Base-by-base conservation (phyloP, 164 flowering plant genomes). In the Santalum album region DNA sequence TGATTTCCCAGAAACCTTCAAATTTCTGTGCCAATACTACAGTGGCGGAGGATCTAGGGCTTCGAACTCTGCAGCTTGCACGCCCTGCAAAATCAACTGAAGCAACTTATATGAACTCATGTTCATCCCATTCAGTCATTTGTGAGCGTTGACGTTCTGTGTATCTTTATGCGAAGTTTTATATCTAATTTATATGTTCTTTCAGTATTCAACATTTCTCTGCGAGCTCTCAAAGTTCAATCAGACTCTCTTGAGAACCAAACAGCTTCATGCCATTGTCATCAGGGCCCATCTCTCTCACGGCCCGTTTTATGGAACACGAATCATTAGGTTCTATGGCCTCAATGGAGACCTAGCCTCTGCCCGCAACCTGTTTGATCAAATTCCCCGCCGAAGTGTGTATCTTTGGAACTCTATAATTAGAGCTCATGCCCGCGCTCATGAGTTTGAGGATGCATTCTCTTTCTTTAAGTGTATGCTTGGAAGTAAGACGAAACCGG, bases 371-470 rank as follows among this genome's bases (percentile, higher is more conserved):
- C 25, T 87, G 80, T 90, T 87, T 58, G 86, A 86, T 20, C 40
- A 54, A 76, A 75, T 56, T 69, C 75, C 83, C 44, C 46, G 67
- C 6, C 45, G 71, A 69, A 85, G 74, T 38, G 75, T 82, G 21
- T 90, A 64, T 56, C 84, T 86, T 5, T 90, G 98, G 96, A 90
- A 87, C 58, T 75, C 97, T 52, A 81, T 84, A 5, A 90, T 90
- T 34, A 76, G 97, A 46, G 88, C 87, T 38, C 74, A 83, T 22
- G 89, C 95, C 1, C 64, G 44, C 55, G 58, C 59, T 44, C 71
- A 64, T 54, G 15, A 56, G 11, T 79, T 80, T 56, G 15, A 25
- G 20, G 59, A 65, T 22, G 76, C 90, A 4, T 69, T 79, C 22
- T 57, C 61, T 2, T 76, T 90, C 26, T 86, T 83, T 50, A 51